Evolutionary conservation across 352 stramenopile genomes (phyloP), one percentile per base, ranked within the genome.

Genomic region (Achlya hypogyna): DNA sequence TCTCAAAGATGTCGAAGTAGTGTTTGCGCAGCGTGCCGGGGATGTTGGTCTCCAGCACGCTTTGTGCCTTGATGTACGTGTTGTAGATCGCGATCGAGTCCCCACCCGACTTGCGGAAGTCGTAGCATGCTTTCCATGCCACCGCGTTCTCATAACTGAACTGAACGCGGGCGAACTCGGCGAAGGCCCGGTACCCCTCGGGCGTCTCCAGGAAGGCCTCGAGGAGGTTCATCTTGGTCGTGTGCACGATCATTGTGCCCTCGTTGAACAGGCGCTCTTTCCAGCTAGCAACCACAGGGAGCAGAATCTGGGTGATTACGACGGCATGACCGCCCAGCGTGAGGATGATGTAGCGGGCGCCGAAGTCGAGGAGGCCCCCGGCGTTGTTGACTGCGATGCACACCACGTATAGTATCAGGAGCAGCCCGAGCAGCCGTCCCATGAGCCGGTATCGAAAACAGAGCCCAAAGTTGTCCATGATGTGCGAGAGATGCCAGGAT

Each of bases 391-490:
- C 25, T 34, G 20, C 28, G 5, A 63, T 9, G 3, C 25, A 28
- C 20, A 63, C 1, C 4, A 22, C 53, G 10, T 49, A 16, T 10
- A 42, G 14, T 1, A 63, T 10, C 14, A 63, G 9, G 25, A 63
- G 27, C 2, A 63, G 25, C 12, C 20, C 28, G n/a, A 63, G 35
- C 5, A 63, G 53, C n/a, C 53, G 9, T 10, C 53, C 35, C 53
- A 63, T 63, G 25, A 38, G 22, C 35, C 22, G 53, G 18, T 32
- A 63, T 9, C 22, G 53, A 23, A 25, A 3, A n/a, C 53, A 34
- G 5, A 62, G 23, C 10, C 53, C 53, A 62, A 62, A 62, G 53
- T 62, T 62, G 53, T 62, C 53, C 22, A 62, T 62, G 22, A 62
- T 31, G 29, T 45, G 29, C 2, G 53, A 42, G 5, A 62, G 29